These are phyloP conservation scores for Aspergillus ibericus DNA, from an alignment of 2,329 filamentous ascomycete genomes.

Conservation along the genomic window DNA sequence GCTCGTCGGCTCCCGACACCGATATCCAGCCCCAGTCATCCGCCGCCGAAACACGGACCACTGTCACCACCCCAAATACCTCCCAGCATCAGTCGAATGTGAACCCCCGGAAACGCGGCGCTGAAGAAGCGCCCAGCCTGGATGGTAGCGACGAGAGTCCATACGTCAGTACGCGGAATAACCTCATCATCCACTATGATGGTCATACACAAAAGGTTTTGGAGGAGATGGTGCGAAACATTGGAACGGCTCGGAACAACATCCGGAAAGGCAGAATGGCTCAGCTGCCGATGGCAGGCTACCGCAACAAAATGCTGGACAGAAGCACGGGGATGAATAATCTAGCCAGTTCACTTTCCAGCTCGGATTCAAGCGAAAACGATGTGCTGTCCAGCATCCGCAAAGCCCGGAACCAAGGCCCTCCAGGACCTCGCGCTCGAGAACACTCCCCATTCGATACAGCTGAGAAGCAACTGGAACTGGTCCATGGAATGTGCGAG, in stretches of 20 bases:
- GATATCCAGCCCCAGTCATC: constrained; percentile 2
- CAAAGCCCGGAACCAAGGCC: constrained; percentile 25
- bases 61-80: constrained; percentile 6
- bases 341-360: not conserved
- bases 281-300: constrained; percentile 29
- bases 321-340: constrained; percentile 6
- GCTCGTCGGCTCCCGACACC: not conserved
- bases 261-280: constrained; percentile 79
- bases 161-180: constrained; percentile 69
- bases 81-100: constrained; percentile 16
- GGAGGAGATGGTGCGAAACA: constrained; percentile 76
- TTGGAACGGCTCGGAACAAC: constrained; percentile 76
- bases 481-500: constrained; percentile 78
- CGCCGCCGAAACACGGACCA: not conserved
- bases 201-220: constrained; percentile 81
- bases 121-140: constrained; percentile 34
- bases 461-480: constrained; percentile 75
- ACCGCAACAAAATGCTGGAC: constrained; percentile 22
- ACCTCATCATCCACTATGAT: constrained; percentile 91
- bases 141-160: constrained; percentile 31
- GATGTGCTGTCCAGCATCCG: constrained; percentile 25
- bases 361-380: constrained; percentile 6
- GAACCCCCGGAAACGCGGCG: constrained; percentile 37
- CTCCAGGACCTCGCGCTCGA: constrained; percentile 52
- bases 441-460: constrained; percentile 65